phyloP scores from a whole-genome alignment of 2,329 filamentous ascomycete species.

The Teratosphaeria pseudoeucalypti region DNA sequence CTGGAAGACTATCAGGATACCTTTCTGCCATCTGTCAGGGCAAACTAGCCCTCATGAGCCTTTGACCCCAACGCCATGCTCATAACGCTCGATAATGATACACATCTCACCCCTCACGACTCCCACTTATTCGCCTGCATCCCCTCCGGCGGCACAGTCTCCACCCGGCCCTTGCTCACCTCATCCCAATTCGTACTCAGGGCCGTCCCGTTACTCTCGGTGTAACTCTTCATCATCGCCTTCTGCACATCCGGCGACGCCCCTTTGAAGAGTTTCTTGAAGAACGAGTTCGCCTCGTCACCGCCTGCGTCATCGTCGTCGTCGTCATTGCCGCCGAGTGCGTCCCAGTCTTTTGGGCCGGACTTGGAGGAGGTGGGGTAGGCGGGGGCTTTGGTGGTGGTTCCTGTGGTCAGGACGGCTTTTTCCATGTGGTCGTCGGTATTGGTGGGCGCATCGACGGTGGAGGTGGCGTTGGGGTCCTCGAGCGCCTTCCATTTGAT shows the following conservation, averaged over 20 bases:
- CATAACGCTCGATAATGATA: neutral
- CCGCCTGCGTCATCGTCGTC: constrained; percentile 46
- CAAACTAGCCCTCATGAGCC: neutral
- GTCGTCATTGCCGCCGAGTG: constrained; percentile 16
- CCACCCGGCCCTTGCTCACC: constrained; percentile 61
- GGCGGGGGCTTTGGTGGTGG: constrained; percentile 35
- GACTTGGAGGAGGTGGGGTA: constrained; percentile 81
- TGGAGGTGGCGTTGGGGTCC: constrained; percentile 20
- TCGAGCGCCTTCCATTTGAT: constrained; percentile 59
- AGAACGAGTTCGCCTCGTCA: constrained; percentile 68
- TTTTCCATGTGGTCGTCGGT: constrained; percentile 7
- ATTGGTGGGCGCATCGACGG: neutral
- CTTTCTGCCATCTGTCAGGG: neutral
- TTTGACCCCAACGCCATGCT: neutral
- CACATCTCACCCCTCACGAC: neutral
- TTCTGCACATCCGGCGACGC: constrained; percentile 70
- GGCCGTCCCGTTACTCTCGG: constrained; percentile 85
- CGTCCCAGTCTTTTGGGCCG: constrained; percentile 87
- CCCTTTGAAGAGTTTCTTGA: constrained; percentile 75
- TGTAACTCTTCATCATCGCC: constrained; percentile 96
- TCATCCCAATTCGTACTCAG: constrained; percentile 88
- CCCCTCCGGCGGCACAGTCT: constrained; percentile 64
- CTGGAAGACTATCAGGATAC: neutral
- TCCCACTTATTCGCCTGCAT: constrained; percentile 51
- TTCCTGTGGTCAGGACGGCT: constrained; percentile 10